A percentile compares a stretch with the other conserved stretches of the same genome.
Evolutionary conservation across 2,329 filamentous ascomycete species (phyloP).

Genomic region (Verticillium dahliae): DNA sequence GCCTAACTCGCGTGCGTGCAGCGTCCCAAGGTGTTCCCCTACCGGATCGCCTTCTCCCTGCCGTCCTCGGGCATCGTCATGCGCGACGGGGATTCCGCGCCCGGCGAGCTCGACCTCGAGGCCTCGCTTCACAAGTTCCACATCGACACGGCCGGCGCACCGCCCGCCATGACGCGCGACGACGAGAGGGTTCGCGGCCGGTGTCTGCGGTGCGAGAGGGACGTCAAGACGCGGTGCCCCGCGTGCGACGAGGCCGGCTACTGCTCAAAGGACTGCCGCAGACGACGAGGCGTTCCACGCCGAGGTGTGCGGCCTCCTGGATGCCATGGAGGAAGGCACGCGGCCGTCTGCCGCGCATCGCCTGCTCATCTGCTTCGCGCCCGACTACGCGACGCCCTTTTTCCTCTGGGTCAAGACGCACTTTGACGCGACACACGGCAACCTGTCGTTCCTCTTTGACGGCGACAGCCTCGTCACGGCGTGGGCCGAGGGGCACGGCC

Average conservation of each 20-base stretch:
- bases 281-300: neutral
- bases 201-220: neutral
- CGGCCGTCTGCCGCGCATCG: neutral
- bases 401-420: neutral
- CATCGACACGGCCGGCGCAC: neutral
- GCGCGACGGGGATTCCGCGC: neutral
- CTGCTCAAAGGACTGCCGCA: neutral
- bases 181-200: neutral
- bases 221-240: neutral
- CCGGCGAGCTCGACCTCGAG: neutral
- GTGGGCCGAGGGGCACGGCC: neutral
- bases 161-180: neutral
- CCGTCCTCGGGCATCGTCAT: neutral
- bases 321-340: neutral
- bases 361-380: neutral
- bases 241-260: neutral
- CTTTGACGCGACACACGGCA: neutral
- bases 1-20: no score
- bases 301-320: neutral
- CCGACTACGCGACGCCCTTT: neutral
- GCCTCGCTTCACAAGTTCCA: neutral
- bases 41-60: neutral
- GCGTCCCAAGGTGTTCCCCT: neutral
- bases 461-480: neutral
- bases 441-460: neutral